Percentiles rank a stretch among this genome's conserved stretches.
These are phyloP conservation scores for Malassezia pachydermatis DNA, from an alignment of 1,284 basidiomycete genomes.

Conservation along the genomic window DNA sequence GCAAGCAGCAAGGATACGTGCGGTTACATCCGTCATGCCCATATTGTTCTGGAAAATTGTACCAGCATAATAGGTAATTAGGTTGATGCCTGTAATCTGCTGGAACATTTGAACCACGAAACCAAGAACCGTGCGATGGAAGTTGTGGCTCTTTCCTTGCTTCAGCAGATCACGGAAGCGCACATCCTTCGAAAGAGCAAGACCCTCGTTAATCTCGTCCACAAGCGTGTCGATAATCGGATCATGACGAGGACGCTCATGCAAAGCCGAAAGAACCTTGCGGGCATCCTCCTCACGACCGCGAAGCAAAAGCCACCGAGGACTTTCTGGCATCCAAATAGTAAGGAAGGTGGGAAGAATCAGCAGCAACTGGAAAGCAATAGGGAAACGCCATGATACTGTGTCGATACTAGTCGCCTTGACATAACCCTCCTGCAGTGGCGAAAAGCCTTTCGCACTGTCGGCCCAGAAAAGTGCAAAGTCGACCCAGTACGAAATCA, in stretches of 20 bases:
- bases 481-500: conserved; percentile 42
- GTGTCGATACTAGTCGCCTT: background rate
- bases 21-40: conserved; percentile 29
- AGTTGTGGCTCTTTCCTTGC: conserved; percentile 41
- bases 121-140: conserved; percentile 39
- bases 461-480: conserved; percentile 37
- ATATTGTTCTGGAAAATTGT: conserved; percentile 39
- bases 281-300: conserved; percentile 35
- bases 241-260: conserved; percentile 31
- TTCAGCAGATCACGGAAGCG: conserved; percentile 33
- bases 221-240: conserved; percentile 29
- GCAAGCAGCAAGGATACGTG: conserved; percentile 41
- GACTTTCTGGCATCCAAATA: conserved; percentile 43
- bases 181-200: conserved; percentile 22
- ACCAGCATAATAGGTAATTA: conserved; percentile 44
- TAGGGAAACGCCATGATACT: conserved; percentile 36
- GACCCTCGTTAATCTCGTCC: conserved; percentile 30
- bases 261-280: conserved; percentile 31
- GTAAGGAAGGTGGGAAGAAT: conserved; percentile 45
- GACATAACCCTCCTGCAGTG: conserved; percentile 18
- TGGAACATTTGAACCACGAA: conserved; percentile 45
- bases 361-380: conserved; percentile 42
- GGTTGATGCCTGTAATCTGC: conserved; percentile 43
- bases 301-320: conserved; percentile 42
- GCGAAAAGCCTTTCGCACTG: conserved; percentile 6